Percentiles rank a stretch among this genome's conserved stretches.
These are phyloP conservation scores for Aureoboletus auriporus DNA, from an alignment of 768 basidiomycete species.

Conservation along the genomic window DNA sequence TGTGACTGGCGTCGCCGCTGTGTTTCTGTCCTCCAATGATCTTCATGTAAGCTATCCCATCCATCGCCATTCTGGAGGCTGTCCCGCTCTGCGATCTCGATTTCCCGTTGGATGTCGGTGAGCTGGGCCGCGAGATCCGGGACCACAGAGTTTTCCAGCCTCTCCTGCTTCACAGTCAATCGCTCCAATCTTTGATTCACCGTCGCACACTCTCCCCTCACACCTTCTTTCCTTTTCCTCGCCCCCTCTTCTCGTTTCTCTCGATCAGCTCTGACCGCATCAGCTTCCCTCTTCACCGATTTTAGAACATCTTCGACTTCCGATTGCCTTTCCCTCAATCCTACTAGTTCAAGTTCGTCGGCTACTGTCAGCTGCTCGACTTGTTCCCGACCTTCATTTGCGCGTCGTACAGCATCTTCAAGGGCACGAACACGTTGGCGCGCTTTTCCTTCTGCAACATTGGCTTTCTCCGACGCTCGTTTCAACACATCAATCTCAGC, in stretches of 20 bases:
- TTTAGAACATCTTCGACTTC: constrained; percentile 40
- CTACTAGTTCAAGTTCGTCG: constrained; percentile 39
- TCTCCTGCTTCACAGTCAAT: constrained; percentile 60
- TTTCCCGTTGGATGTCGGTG: constrained; percentile 53
- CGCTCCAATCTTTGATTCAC: constrained; percentile 65
- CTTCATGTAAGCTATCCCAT: constrained; percentile 12
- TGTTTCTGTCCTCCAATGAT: constrained; percentile 14
- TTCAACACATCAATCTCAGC: constrained; percentile 83
- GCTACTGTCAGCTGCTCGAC: constrained; percentile 37
- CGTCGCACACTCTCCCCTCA: constrained; percentile 54
- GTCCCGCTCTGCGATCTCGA: constrained; percentile 39
- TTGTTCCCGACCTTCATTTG: constrained; percentile 51
- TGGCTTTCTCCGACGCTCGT: constrained; percentile 77
- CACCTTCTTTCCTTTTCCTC: constrained; percentile 50
- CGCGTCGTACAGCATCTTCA: constrained; percentile 84
- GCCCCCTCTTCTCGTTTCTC: constrained; percentile 47
- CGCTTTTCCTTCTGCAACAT: constrained; percentile 69
- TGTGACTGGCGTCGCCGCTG: constrained; percentile 25
- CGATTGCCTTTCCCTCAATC: constrained; percentile 37
- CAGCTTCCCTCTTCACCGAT: constrained; percentile 42
- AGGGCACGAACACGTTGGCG: constrained; percentile 84
- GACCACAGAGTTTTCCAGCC: constrained; percentile 53
- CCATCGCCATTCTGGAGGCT: constrained; percentile 13
- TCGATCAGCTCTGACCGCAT: constrained; percentile 39
- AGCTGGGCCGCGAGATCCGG: constrained; percentile 69